These are phyloP conservation scores for Penicillium bialowiezense DNA, from an alignment of 495 filamentous ascomycete species.

Conservation along the genomic window DNA sequence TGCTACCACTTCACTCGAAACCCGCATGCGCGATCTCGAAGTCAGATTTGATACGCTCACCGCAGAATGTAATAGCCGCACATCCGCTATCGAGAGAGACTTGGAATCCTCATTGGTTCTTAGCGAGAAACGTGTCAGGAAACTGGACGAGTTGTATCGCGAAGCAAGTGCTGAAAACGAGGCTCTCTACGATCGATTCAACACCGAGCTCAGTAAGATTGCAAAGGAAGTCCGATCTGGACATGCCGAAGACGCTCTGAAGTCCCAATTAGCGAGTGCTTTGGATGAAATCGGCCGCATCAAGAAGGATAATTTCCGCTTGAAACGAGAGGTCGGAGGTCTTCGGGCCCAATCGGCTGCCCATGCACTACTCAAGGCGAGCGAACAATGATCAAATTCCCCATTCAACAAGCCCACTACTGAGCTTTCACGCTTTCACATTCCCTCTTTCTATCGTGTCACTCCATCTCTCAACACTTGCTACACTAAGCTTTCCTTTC, in stretches of 20 bases:
- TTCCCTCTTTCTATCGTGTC: background rate
- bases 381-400: slow-evolving; percentile 23
- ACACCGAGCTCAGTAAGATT: slow-evolving; percentile 82
- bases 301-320: slow-evolving; percentile 74
- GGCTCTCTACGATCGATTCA: slow-evolving; percentile 89
- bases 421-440: background rate
- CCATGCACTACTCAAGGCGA: slow-evolving; percentile 36
- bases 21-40: slow-evolving; percentile 62
- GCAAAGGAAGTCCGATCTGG: slow-evolving; percentile 69
- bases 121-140: slow-evolving; percentile 72
- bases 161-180: slow-evolving; percentile 92
- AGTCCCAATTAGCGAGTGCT: slow-evolving; percentile 60
- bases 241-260: slow-evolving; percentile 70
- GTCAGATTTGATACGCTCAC: slow-evolving; percentile 58
- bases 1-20: slow-evolving; percentile 44
- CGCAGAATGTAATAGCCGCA: slow-evolving; percentile 56
- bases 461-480: slow-evolving; percentile 3
- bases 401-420: background rate
- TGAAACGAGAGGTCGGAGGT: slow-evolving; percentile 59
- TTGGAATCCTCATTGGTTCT: slow-evolving; percentile 66
- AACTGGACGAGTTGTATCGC: slow-evolving; percentile 85
- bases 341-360: slow-evolving; percentile 44
- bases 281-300: slow-evolving; percentile 66
- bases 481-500: slow-evolving; percentile 10
- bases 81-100: slow-evolving; percentile 61